Evolutionary conservation across 2,329 filamentous ascomycete species (phyloP).

Genomic region (Orbilia brochopaga): DNA sequence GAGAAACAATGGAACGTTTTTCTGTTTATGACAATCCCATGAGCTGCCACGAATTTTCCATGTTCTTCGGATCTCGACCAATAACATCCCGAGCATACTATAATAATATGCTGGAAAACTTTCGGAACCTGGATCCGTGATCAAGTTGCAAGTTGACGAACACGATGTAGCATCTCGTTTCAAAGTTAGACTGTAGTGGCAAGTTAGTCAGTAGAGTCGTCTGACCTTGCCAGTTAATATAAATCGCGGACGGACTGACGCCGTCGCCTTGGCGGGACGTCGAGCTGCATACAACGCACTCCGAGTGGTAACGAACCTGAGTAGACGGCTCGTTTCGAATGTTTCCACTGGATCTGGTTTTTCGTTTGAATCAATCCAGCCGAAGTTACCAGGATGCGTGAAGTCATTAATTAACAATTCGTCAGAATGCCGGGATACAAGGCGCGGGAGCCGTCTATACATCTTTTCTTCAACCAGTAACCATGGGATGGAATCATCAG

Average conservation of each 20-base stretch:
- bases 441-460: conserved; percentile 33
- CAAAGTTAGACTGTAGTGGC: conserved; percentile 20
- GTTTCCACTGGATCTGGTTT: conserved; percentile 1
- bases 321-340: too few relatives aligned
- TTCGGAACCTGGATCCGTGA: conserved; percentile 45
- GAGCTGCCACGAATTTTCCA: conserved; percentile 12
- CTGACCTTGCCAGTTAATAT: conserved; percentile 22
- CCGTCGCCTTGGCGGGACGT: conserved; percentile 29
- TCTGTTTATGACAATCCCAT: neutral
- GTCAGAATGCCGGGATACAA: conserved; percentile 37
- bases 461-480: conserved; percentile 25
- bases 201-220: conserved; percentile 19
- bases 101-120: conserved; percentile 10
- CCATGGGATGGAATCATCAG: conserved; percentile 32
- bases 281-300: conserved; percentile 26
- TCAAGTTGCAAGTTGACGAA: conserved; percentile 28
- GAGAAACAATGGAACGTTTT: too few relatives aligned
- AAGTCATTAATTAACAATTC: conserved; percentile 22
- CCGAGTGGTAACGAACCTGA: conserved; percentile 19
- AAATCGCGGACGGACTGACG: conserved; percentile 32
- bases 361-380: conserved; percentile 32
- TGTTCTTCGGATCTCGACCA: conserved; percentile 30
- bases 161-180: conserved; percentile 26
- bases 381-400: conserved; percentile 18
- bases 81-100: conserved; percentile 7